Base-by-base conservation (phyloP, 371 early-diverging fungal species). In the Zopfochytrium polystomum region DNA sequence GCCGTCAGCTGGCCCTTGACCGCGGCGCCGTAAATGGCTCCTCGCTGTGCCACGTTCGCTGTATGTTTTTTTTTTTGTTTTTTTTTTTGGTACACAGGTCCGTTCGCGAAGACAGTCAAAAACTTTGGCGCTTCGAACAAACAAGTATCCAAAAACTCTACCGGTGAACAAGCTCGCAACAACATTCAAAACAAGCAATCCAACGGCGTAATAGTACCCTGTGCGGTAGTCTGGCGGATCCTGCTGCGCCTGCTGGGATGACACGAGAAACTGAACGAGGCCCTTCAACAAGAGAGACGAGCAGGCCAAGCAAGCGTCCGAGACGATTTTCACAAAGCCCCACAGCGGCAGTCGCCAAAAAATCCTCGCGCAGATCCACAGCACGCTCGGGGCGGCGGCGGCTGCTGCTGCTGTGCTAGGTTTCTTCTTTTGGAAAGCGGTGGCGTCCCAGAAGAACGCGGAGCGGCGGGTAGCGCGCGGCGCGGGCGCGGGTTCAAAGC, bases 191-290 rank as follows among this genome's bases (percentile, higher is more conserved):
- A 48, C 11, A 27, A 58, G 43, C 26, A 65, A 55, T 9, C 59
- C 54, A 38, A 55, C 3, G 9, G 65, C 65, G 25, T 65, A 65
- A 13, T 31, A 26, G 47, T 54, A 65, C 11, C 54, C 27, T 22
- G 20, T 22, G 30, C 29, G 32, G 52, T 77, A 77, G n/a, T 67
- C 76, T 62, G 84, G 85, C 58, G 84, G 80, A n/a, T n/a, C n/a
- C n/a, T n/a, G n/a, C 68, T 88, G 85, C 64, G 80, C 85, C 23
- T 83, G 80, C 20, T 51, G 58, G 13, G 52, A 43, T 7, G 48
- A 44, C 20, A 65, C 53, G 32, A 65, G 31, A 23, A 46, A 31
- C 22, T 27, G 15, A 5, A 65, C 42, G 22, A 65, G 34, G 11
- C 48, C 48, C 30, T 42, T 52, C 52, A 65, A 44, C 11, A 65